Percentiles rank a stretch among this genome's conserved stretches.
Conservation (phyloP, 768 basidiomycete genomes). For the Cyclocybe aegerita region DNA sequence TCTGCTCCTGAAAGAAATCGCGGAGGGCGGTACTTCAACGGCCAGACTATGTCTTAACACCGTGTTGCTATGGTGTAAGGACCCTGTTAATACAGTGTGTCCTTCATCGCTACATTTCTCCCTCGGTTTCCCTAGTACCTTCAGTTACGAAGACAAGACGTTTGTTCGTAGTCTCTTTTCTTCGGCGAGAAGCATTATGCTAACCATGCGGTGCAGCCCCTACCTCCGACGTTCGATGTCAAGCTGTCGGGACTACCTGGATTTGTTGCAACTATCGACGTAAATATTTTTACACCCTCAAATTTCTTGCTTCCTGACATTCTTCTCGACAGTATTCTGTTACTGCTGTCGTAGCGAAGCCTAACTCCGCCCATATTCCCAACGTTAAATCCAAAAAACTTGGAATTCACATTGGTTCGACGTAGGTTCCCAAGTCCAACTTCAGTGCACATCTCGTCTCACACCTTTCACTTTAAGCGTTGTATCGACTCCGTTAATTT, state of each 20-base stretch:
- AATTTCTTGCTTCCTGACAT: background rate
- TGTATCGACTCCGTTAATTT: slow-evolving; percentile 61
- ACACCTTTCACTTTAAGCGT: slow-evolving; percentile 31
- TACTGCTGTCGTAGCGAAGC: slow-evolving; percentile 50
- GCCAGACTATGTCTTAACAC: slow-evolving; percentile 52
- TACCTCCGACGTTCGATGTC: slow-evolving; percentile 71
- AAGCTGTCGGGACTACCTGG: slow-evolving; percentile 73
- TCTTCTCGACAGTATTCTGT: slow-evolving; percentile 51
- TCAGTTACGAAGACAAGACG: slow-evolving; percentile 50
- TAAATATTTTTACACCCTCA: slow-evolving; percentile 17
- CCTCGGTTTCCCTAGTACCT: slow-evolving; percentile 56
- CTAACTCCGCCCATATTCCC: slow-evolving; percentile 39
- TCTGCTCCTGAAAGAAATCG: slow-evolving; percentile 59
- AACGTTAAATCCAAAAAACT: slow-evolving; percentile 53
- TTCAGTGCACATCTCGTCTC: slow-evolving; percentile 2
- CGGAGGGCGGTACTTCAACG: slow-evolving; percentile 60
- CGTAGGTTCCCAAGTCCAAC: slow-evolving; percentile 37
- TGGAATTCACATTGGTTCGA: slow-evolving; percentile 49
- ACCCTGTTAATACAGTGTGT: slow-evolving; percentile 40
- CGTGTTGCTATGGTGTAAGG: slow-evolving; percentile 58
- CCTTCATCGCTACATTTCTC: slow-evolving; percentile 54
- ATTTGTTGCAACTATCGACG: slow-evolving; percentile 62
- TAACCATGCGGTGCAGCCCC: slow-evolving; percentile 38
- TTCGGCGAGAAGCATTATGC: slow-evolving; percentile 1
- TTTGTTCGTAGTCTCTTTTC: slow-evolving; percentile 47